Evolutionary conservation across 495 filamentous ascomycete species (phyloP), one percentile per base, ranked within the genome.

Genomic region (Tuber calosporum): DNA sequence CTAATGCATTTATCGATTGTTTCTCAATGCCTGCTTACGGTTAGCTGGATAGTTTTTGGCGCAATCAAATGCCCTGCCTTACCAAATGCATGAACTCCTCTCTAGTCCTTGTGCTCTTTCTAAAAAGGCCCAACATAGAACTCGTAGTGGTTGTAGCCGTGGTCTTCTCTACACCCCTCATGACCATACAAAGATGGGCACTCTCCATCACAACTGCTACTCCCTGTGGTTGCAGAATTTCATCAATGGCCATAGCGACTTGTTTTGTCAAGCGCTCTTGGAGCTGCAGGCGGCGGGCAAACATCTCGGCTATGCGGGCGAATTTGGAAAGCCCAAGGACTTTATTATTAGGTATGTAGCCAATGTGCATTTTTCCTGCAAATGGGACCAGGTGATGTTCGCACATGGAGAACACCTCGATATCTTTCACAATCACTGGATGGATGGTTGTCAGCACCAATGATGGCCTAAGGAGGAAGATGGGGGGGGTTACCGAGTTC

Each of bases 381-480:
- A 99, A 99, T 3, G 96, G 95, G 11, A 99, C 94, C 83, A 99
- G 88, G 82, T 99, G 96, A 82, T 99, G 95, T 83, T 99, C 95
- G 85, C 96, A 99, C 72, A 98, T 86, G 70, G 91, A 93, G 82
- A 94, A 97, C 7, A 98, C 89, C 80, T 98, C 94, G 77, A 99
- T 98, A 79, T 99, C 93, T 83, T 96, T 97, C 41, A 99, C 93
- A 74, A 99, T 97, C 30, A 98, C 94, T 77, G 41, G 62, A n/a
- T 9, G 58, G 36, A n/a, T 9, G 58, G 36, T 4, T 39, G 22
- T 58, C 11, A 72, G 72, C 20, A 58, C 30, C 11, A 30, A 71
- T 36, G 40, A 68, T n/a, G 20, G 9, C 20, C 13, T 38, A 69
- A 69, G 7, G 40, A 1, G 67, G 30, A 30, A 69, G n/a, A n/a